Evolutionary conservation across 495 filamentous ascomycete genomes (phyloP), one percentile per base, ranked within the genome.

Genomic region (Parmelia sp.): DNA sequence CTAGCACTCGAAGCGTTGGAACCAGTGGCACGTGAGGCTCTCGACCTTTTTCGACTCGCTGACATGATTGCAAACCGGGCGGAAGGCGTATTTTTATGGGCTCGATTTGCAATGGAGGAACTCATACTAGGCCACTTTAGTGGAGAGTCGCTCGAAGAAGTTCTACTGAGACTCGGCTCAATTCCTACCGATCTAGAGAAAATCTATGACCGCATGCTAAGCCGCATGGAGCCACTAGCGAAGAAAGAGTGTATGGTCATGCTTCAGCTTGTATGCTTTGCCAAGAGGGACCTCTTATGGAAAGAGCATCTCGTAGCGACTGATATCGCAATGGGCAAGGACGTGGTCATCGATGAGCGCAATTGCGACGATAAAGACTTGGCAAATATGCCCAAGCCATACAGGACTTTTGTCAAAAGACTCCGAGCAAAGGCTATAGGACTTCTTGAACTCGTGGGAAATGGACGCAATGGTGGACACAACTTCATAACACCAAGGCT

Each of bases 31-130:
- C 37, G 15, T 21, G 37, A 60, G 21, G 37, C 27, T 6, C 6
- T 29, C 10, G 37, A 60, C 4, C 42, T 6, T 6, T 60, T 23
- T 5, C 45, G 8, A 15, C 0, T 60, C 5, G 53, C 40, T 25
- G 23, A 49, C 37, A n/a, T 9, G 4, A 21, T 62, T 47, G 60
- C 45, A 14, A 9, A 29, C 0, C 25, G 49, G 21, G 60, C 60
- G 37, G 60, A 62, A 31, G 60, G 60, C 14, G 36, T 62, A 19
- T 72, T 72, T 36, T 42, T 71, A 29, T 72, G 69, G 70, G 63
- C 70, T 17, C 49, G 42, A 12, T 61, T 69, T 25, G 69, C 65
- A 60, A n/a, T 40, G 4, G 25, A 61, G 12, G 63, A 68, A 44
- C 21, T 69, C 23, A 36, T 64, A 37, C 33, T 33, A 25, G 68